Conservation (phyloP, 1,284 basidiomycete genomes). For the Tremellales sp. region DNA sequence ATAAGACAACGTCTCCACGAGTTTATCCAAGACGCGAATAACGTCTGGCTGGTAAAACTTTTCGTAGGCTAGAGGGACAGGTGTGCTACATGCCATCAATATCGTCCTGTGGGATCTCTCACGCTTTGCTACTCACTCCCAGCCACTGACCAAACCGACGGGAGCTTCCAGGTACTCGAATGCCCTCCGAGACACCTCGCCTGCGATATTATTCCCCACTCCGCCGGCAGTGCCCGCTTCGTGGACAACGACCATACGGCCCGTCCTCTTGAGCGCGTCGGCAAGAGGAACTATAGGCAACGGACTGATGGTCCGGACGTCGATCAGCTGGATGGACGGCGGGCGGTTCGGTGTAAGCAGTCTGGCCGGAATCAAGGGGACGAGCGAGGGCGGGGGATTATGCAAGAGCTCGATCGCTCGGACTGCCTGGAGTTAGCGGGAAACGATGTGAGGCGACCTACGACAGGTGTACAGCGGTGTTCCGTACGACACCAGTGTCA, state of each 20-base stretch:
- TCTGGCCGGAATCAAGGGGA: conserved; percentile 62
- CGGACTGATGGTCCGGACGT: conserved; percentile 82
- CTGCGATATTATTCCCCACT: conserved; percentile 80
- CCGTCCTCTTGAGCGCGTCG: conserved; percentile 78
- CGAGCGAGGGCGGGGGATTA: conserved; percentile 63
- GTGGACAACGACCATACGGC: conserved; percentile 81
- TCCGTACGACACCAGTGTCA: conserved; percentile 87
- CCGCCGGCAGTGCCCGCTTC: conserved; percentile 81
- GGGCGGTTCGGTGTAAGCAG: conserved; percentile 61
- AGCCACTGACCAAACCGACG: conserved; percentile 77
- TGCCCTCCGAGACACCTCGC: conserved; percentile 77
- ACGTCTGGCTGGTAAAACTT: conserved; percentile 87
- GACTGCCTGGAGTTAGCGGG: conserved; percentile 18
- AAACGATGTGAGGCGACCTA: conserved; percentile 62
- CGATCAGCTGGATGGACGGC: conserved; percentile 72
- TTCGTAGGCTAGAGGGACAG: conserved; percentile 76
- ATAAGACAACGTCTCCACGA: conserved; percentile 76
- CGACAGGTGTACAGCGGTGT: conserved; percentile 85
- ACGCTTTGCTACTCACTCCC: conserved; percentile 85
- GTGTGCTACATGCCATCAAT: conserved; percentile 56
- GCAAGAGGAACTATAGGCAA: conserved; percentile 78
- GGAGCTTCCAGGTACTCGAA: conserved; percentile 84
- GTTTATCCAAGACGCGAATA: conserved; percentile 72
- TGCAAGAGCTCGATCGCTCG: conserved; percentile 40
- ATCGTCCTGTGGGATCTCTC: too few relatives aligned